A percentile compares a stretch with the other conserved stretches of the same genome.
These are phyloP conservation scores for Bertia moriformis DNA, from an alignment of 2,329 filamentous ascomycete genomes.

Conservation along the genomic window DNA sequence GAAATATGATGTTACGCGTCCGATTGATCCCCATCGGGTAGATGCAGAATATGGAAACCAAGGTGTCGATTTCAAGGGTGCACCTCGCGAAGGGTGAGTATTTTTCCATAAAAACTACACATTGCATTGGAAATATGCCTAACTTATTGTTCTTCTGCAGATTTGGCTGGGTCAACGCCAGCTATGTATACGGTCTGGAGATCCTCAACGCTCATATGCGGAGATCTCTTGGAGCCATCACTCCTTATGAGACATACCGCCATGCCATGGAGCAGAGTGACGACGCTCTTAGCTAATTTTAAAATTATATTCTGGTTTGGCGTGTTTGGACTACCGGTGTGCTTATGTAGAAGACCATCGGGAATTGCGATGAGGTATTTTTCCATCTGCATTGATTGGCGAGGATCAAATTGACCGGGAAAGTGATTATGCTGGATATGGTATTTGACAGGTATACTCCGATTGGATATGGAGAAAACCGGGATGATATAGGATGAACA, in stretches of 20 bases:
- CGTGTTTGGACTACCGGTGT: too few relatives aligned
- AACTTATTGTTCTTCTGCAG: slow-evolving; percentile 29
- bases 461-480: too few relatives aligned
- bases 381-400: too few relatives aligned
- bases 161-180: slow-evolving; percentile 98
- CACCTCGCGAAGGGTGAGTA: slow-evolving; percentile 85
- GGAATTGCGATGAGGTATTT: too few relatives aligned
- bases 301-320: too few relatives aligned
- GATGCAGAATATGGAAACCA: slow-evolving; percentile 98
- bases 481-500: too few relatives aligned
- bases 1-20: slow-evolving; percentile 92
- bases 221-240: slow-evolving; percentile 75
- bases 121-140: slow-evolving; percentile 10
- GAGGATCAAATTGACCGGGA: too few relatives aligned
- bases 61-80: slow-evolving; percentile 85
- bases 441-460: too few relatives aligned
- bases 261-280: slow-evolving; percentile 45
- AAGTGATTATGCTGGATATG: too few relatives aligned
- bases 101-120: neutral
- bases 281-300: too few relatives aligned
- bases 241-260: slow-evolving; percentile 70
- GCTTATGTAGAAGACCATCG: too few relatives aligned
- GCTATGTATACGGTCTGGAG: slow-evolving; percentile 83
- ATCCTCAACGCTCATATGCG: slow-evolving; percentile 81
- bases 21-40: slow-evolving; percentile 80